A percentile compares a stretch with the other conserved stretches of the same genome.
Evolutionary conservation across 2,329 filamentous ascomycete species (phyloP).

Genomic region (Cercospora janseana): DNA sequence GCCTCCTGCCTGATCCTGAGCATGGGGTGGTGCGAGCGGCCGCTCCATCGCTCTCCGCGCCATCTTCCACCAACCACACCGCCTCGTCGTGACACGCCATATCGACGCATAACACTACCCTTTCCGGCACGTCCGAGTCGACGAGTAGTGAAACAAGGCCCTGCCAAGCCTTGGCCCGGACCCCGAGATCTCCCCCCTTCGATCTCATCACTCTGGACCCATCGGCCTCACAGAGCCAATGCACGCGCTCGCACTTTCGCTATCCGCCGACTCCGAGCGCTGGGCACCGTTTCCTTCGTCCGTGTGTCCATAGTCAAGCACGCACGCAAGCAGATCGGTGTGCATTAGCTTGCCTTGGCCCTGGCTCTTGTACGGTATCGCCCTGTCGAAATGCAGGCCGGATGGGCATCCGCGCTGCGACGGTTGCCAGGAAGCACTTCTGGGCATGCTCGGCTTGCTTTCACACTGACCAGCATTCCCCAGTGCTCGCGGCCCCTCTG

Average conservation of each 20-base stretch:
- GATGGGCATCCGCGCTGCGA: slow-evolving; percentile 2
- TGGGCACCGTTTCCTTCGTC: not conserved
- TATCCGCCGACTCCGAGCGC: slow-evolving; percentile 4
- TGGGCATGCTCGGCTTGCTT: slow-evolving; percentile 7
- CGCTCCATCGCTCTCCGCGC: no score
- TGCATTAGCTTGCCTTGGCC: slow-evolving; percentile 22
- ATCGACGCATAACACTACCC: not conserved
- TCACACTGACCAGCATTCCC: slow-evolving; percentile 10
- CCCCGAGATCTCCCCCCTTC: not conserved
- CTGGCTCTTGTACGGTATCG: slow-evolving; percentile 12
- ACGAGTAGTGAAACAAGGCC: not conserved
- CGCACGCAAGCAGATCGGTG: slow-evolving; percentile 13
- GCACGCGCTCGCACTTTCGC: not conserved
- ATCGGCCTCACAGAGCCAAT: not conserved
- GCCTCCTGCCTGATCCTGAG: no score
- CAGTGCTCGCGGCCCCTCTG: slow-evolving; percentile 7
- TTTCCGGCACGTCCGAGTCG: not conserved
- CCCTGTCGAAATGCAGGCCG: not conserved
- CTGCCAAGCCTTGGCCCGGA: not conserved
- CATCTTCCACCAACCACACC: slow-evolving; percentile 7
- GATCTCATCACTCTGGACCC: not conserved
- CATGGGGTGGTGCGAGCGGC: no score
- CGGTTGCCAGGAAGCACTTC: slow-evolving; percentile 2
- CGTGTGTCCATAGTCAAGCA: no score
- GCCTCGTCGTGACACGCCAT: not conserved